These are phyloP conservation scores for Isoetes engelmannii DNA, from an alignment of 83 land plant genomes.

Conservation along the genomic window DNA sequence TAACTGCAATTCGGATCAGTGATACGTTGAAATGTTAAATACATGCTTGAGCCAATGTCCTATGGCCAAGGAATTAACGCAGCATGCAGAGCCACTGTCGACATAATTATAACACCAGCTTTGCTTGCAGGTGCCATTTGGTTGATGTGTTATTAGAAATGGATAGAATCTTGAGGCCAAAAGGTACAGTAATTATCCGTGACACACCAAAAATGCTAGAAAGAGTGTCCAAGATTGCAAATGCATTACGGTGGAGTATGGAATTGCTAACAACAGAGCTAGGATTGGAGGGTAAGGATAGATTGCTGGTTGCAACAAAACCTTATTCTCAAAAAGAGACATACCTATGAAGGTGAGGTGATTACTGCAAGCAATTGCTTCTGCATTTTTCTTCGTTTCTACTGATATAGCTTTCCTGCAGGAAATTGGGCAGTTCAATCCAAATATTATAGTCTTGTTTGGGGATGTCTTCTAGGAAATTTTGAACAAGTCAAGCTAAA, in stretches of 20 bases:
- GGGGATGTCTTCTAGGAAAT: no score
- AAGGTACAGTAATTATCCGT: slow-evolving; percentile 58
- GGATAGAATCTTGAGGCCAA: slow-evolving; percentile 69
- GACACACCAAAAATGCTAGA: slow-evolving; percentile 52
- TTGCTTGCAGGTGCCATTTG: slow-evolving; percentile 49
- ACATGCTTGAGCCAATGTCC: background rate
- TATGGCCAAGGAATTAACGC: background rate
- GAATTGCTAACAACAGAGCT: slow-evolving; percentile 45
- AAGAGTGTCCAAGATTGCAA: slow-evolving; percentile 47
- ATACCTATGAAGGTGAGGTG: no score
- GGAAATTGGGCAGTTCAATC: no score
- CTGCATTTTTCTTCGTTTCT: no score
- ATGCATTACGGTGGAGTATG: slow-evolving; percentile 50
- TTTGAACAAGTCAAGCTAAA: no score
- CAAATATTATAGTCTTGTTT: no score
- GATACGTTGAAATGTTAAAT: no score
- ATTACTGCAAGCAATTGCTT: no score
- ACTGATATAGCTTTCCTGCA: no score
- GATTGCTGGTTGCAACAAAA: slow-evolving; percentile 63
- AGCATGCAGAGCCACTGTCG: background rate
- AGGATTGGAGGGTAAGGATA: slow-evolving; percentile 48
- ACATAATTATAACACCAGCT: background rate
- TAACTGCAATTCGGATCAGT: no score
- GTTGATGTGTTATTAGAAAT: slow-evolving; percentile 77
- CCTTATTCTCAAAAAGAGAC: background rate